Conservation (phyloP, 169 alveolate genomes). For the Blepharisma undulans region DNA sequence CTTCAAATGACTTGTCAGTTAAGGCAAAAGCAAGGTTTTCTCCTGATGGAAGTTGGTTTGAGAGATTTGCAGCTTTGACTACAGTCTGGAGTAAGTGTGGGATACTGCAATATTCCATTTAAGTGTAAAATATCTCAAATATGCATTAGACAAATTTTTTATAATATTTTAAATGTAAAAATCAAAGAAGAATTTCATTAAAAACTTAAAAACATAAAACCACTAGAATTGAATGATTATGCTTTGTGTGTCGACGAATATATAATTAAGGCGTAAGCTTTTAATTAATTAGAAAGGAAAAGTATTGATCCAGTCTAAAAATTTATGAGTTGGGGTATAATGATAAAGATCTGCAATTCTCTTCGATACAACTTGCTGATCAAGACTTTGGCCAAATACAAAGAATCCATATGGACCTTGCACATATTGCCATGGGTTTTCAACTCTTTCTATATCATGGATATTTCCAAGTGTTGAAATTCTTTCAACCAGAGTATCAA, state of each 20-base stretch:
- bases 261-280: no score
- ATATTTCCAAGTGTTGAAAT: neutral
- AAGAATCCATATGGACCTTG: neutral
- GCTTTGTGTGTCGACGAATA: no score
- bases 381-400: neutral
- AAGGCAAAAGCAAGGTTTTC: conserved; percentile 14
- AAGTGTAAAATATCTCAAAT: neutral
- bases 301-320: neutral
- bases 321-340: neutral
- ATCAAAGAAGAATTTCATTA: no score
- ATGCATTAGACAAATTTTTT: no score
- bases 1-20: neutral
- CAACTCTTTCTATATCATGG: neutral
- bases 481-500: neutral
- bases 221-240: no score
- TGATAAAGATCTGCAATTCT: neutral
- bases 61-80: neutral
- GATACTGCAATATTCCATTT: neutral
- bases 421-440: neutral
- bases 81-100: neutral
- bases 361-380: neutral
- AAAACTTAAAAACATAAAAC: no score
- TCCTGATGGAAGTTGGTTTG: neutral
- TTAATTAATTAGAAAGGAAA: neutral
- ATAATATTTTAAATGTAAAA: no score